Percentiles rank a stretch among this genome's conserved stretches.
Conservation (phyloP, 1,139 yeast species). For the Pneumocystis oryctolagi region DNA sequence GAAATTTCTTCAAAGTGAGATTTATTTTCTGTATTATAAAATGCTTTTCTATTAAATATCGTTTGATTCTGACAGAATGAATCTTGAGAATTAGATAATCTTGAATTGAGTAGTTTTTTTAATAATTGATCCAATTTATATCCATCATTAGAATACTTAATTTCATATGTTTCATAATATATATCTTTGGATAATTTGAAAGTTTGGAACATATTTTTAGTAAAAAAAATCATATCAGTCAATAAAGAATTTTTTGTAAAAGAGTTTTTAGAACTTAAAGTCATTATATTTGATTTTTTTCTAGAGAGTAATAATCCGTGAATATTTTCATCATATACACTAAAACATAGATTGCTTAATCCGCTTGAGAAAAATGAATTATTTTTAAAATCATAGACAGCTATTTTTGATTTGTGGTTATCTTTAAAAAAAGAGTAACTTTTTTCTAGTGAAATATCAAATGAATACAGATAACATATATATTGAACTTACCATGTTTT, state of each 20-base stretch:
- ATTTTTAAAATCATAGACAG: background rate
- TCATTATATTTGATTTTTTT: background rate
- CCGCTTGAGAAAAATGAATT: background rate
- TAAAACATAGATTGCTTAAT: background rate
- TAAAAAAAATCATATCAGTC: background rate
- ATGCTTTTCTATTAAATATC: background rate
- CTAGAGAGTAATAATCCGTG: background rate
- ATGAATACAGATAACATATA: background rate
- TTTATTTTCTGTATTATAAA: background rate
- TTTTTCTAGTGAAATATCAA: background rate
- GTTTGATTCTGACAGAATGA: background rate
- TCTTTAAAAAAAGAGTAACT: background rate
- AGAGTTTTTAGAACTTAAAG: background rate
- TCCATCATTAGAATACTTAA: slow-evolving; percentile 1
- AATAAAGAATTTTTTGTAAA: background rate
- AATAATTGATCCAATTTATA: background rate
- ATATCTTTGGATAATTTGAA: background rate
- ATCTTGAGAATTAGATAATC: background rate
- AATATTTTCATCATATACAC: background rate
- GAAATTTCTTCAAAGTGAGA: background rate
- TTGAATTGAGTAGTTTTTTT: background rate
- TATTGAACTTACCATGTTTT: background rate
- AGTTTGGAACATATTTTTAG: background rate
- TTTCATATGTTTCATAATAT: background rate
- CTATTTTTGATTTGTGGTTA: background rate